Base-by-base conservation (phyloP, 306 rosid genomes). In the Prunus mongolica region DNA sequence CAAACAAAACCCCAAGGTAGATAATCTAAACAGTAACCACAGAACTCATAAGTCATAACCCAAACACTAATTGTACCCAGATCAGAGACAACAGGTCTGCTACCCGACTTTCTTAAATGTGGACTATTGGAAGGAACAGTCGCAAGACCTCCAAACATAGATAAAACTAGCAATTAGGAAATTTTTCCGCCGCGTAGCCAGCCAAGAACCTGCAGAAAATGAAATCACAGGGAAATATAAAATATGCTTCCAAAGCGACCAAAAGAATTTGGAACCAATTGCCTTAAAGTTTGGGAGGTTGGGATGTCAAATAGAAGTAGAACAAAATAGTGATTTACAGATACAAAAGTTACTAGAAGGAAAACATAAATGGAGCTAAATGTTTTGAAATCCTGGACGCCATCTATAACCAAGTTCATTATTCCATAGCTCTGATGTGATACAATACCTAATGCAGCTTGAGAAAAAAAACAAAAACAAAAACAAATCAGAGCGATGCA, bases 91-190 rank as follows among this genome's bases (percentile, higher is more conserved):
- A 88, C 89, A 80, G 88, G 71, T 88, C 93, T 89, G 88, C 97
- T 95, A 84, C 97, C 96, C 84, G 99, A 92, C 82, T 92, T 95
- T 82, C 97, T 85, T 69, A 95, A 88, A 87, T 92, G 99, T 12
- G 97, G 97, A 84, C 97, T 90, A 73, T 76, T 88, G 85, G 86
- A 76, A 76, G 97, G 87, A 82, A 16, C 88, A 27, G 87, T 45
- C 69, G 49, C 83, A 79, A 76, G 82, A 75, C 90, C 86, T 85
- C 96, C 98, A 74, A 92, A 88, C 97, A 95, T 95, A 88, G 93
- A 92, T 86, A 82, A 80, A 75, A 65, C 76, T 63, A 67, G 81
- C 74, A 89, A 84, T 72, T 46, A 79, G 78, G 72, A 51, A 76
- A 78, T 58, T 52, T 74, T 73, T 63, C 76, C 58, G 27, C 76